Evolutionary conservation across 2,329 filamentous ascomycete species (phyloP).

Genomic region (Pseudogymnoascus sp.): DNA sequence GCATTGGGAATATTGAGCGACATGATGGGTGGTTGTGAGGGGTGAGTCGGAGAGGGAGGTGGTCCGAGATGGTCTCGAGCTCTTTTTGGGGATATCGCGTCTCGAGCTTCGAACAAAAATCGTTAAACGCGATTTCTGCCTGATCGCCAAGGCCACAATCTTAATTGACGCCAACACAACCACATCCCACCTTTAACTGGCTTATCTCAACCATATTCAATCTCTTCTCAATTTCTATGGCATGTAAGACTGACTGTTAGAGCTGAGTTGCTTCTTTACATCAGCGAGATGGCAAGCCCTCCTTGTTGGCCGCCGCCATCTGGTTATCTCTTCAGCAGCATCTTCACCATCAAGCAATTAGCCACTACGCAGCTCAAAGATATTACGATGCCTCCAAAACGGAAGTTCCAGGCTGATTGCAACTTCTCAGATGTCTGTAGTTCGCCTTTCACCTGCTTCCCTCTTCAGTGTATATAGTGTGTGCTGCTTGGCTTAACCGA

Average conservation of each 20-base stretch:
- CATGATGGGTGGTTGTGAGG: slow-evolving; percentile 45
- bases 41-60: background rate
- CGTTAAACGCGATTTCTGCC: slow-evolving; percentile 6
- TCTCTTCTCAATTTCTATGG: background rate
- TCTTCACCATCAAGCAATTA: background rate
- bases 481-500: background rate
- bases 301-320: background rate
- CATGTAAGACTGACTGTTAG: background rate
- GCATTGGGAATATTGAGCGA: slow-evolving; percentile 94
- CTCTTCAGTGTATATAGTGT: background rate
- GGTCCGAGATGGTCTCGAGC: slow-evolving; percentile 2
- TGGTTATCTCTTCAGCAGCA: background rate
- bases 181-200: background rate
- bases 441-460: background rate
- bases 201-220: background rate
- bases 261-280: background rate
- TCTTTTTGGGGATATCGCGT: slow-evolving; percentile 8
- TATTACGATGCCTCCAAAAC: too few species aligned
- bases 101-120: slow-evolving; percentile 10
- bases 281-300: background rate
- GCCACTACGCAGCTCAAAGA: too few species aligned
- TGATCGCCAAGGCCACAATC: background rate
- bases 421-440: background rate
- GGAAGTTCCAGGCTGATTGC: too few species aligned
- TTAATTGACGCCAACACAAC: background rate